A percentile compares a stretch with the other conserved stretches of the same genome.
Conservation (phyloP, 768 basidiomycete genomes). For the Mycena indigotica region DNA sequence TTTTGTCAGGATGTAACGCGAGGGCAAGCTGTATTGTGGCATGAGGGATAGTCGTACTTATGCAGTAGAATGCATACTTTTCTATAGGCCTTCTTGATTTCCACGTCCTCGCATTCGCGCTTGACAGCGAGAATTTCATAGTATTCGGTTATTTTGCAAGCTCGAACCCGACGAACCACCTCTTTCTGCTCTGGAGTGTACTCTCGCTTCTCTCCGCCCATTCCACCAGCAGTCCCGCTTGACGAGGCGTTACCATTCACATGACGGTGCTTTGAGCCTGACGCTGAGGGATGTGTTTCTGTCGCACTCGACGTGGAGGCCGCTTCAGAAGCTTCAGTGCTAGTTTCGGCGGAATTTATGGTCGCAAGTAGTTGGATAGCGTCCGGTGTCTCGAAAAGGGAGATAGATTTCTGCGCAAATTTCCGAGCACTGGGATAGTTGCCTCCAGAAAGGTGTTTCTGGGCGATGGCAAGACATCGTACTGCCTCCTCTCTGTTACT, state of each 20-base stretch:
- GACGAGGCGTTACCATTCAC: slow-evolving; percentile 33
- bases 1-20: slow-evolving; percentile 89
- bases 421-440: slow-evolving; percentile 81
- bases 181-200: slow-evolving; percentile 83
- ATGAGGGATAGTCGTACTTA: not conserved
- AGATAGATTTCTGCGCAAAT: slow-evolving; percentile 86
- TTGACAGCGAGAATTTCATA: slow-evolving; percentile 87
- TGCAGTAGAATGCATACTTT: slow-evolving; percentile 73
- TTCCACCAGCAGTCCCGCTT: slow-evolving; percentile 60
- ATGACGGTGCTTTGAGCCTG: slow-evolving; percentile 68
- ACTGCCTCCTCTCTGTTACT: slow-evolving; percentile 91
- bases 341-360: slow-evolving; percentile 58
- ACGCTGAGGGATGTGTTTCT: slow-evolving; percentile 75
- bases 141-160: slow-evolving; percentile 87
- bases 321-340: slow-evolving; percentile 45
- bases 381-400: slow-evolving; percentile 78
- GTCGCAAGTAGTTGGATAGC: slow-evolving; percentile 66
- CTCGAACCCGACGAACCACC: slow-evolving; percentile 82
- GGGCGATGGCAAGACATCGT: slow-evolving; percentile 78
- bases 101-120: slow-evolving; percentile 79
- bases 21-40: slow-evolving; percentile 67
- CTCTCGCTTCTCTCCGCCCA: slow-evolving; percentile 76
- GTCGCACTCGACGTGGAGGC: slow-evolving; percentile 41
- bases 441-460: slow-evolving; percentile 68
- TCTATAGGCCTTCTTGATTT: slow-evolving; percentile 93